Evolutionary conservation across 2,329 filamentous ascomycete species (phyloP).

Genomic region (Colletotrichum musicola): DNA sequence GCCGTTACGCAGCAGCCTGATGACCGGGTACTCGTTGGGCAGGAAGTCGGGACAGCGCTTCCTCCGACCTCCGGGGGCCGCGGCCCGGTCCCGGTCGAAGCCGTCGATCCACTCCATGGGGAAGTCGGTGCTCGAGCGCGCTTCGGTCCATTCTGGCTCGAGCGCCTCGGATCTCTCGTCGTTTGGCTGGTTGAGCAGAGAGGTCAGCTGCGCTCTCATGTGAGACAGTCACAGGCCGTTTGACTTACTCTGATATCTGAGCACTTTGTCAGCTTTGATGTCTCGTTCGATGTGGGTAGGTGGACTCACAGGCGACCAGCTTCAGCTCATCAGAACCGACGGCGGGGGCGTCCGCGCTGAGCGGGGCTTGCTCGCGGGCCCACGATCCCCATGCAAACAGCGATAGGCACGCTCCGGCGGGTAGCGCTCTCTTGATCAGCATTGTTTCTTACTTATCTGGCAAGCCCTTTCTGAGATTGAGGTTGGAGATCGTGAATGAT

Average conservation of each 20-base stretch:
- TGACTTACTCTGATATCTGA: conserved; percentile 15
- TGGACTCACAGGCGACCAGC: conserved; percentile 29
- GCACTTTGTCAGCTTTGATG: background rate
- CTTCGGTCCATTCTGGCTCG: conserved; percentile 16
- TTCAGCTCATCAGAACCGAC: background rate
- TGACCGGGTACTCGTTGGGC: conserved; percentile 9
- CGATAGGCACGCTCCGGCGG: background rate
- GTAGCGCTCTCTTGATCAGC: background rate
- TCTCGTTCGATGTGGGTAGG: background rate
- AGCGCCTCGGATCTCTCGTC: conserved; percentile 1
- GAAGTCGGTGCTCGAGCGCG: conserved; percentile 14
- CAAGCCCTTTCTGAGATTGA: too few species aligned
- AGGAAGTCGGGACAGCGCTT: conserved; percentile 2
- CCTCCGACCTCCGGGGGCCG: too few species aligned
- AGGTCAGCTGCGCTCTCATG: too few species aligned
- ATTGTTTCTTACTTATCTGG: too few species aligned
- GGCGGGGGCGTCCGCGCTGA: background rate
- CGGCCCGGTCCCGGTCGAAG: background rate
- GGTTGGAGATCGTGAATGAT: too few species aligned
- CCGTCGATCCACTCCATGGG: conserved; percentile 14
- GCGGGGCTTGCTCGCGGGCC: conserved; percentile 10
- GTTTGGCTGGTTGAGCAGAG: background rate
- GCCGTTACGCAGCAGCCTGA: conserved; percentile 17
- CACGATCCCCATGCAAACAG: background rate
- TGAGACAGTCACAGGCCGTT: too few species aligned